These are phyloP conservation scores for Ophiostoma himal-ulmi DNA, from an alignment of 2,329 filamentous ascomycete species.

Conservation along the genomic window DNA sequence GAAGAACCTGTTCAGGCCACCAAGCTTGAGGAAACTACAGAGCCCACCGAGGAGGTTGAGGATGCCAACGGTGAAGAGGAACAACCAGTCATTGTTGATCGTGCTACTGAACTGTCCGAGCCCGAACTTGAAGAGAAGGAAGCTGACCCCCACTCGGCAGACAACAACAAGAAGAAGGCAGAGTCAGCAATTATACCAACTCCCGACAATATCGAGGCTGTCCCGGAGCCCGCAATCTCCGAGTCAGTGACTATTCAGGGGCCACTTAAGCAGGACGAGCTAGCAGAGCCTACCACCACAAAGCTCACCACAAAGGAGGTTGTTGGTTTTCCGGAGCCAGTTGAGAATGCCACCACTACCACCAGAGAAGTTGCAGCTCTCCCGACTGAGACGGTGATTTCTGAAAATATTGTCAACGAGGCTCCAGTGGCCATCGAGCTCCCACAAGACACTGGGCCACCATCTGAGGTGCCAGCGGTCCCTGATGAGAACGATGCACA, in stretches of 20 bases:
- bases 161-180: neutral
- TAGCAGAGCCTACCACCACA: neutral
- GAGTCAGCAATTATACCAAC: neutral
- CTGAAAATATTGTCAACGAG: neutral
- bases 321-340: neutral
- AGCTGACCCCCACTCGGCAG: conserved; percentile 1
- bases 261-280: neutral
- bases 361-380: neutral
- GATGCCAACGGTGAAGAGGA: neutral
- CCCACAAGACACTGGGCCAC: neutral
- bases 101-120: neutral
- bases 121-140: neutral
- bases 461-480: neutral
- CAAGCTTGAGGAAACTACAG: neutral
- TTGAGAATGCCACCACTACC: neutral
- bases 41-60: neutral
- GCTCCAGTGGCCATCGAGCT: neutral
- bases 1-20: neutral
- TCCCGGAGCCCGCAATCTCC: neutral
- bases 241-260: neutral
- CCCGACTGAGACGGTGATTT: neutral
- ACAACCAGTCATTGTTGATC: conserved; percentile 3
- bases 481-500: neutral
- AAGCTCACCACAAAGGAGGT: neutral
- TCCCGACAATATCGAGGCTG: neutral